These are phyloP conservation scores for Aschersonia sp. DNA, from an alignment of 2,329 filamentous ascomycete species.

Conservation along the genomic window DNA sequence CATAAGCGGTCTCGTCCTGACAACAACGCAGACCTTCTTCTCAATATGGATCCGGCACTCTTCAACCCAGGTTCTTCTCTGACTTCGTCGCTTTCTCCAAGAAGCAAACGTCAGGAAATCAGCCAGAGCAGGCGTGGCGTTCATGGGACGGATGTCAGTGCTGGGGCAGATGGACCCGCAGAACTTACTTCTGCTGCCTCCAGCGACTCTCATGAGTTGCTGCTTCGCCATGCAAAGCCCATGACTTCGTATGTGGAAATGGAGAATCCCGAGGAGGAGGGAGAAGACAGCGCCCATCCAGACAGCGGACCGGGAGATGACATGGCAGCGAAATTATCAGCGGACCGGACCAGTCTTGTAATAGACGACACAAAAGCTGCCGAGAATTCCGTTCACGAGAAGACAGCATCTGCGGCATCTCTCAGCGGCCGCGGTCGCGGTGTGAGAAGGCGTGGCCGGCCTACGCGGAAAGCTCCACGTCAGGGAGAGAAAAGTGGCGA, in stretches of 20 bases:
- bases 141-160: neutral
- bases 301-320: neutral
- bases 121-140: constrained; percentile 6
- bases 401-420: neutral
- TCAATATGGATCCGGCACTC: constrained; percentile 38
- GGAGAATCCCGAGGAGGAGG: constrained; percentile 22
- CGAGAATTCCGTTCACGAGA: neutral
- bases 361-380: neutral
- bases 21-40: constrained; percentile 16
- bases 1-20: constrained; percentile 23
- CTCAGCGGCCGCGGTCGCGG: neutral
- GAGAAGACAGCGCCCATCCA: constrained; percentile 2
- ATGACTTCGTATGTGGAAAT: constrained; percentile 34
- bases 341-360: neutral
- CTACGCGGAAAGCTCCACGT: constrained; percentile 12
- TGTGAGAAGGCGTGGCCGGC: constrained; percentile 15
- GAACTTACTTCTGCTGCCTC: neutral
- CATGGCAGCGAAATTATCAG: constrained; percentile 7
- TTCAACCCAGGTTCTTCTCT: constrained; percentile 15
- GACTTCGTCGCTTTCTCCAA: neutral
- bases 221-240: constrained; percentile 37
- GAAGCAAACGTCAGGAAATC: neutral
- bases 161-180: neutral
- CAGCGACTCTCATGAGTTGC: constrained; percentile 24
- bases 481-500: neutral